These are phyloP conservation scores for Asterochloris sp. DNA, from an alignment of 139 green algal genomes.

Conservation along the genomic window DNA sequence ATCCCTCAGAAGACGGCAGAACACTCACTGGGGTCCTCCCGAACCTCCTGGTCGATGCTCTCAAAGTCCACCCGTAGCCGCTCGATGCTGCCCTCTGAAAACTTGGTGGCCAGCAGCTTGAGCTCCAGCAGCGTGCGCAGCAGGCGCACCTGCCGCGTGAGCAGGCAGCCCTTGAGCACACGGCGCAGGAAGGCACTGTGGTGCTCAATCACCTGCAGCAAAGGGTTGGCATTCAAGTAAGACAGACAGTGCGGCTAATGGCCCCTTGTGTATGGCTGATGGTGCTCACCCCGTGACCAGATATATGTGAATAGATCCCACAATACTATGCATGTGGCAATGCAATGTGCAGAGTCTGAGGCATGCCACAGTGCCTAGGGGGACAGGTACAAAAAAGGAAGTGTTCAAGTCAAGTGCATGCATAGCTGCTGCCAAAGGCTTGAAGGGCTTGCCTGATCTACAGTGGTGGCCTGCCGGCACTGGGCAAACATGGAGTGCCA, in stretches of 20 bases:
- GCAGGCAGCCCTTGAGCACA: slow-evolving; percentile 56
- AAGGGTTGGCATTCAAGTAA: background rate
- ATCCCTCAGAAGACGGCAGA: too few relatives aligned
- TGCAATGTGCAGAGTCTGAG: too few relatives aligned
- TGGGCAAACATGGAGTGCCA: slow-evolving; percentile 54
- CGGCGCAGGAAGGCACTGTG: slow-evolving; percentile 63
- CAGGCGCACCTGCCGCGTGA: slow-evolving; percentile 45
- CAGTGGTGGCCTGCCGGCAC: slow-evolving; percentile 39
- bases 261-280: background rate
- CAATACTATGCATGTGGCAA: background rate
- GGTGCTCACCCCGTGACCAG: background rate
- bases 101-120: slow-evolving; percentile 35
- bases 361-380: too few relatives aligned
- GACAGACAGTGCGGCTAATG: background rate
- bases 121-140: slow-evolving; percentile 33
- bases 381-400: too few relatives aligned
- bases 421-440: too few relatives aligned
- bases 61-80: too few relatives aligned
- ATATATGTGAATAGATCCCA: background rate
- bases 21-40: too few relatives aligned
- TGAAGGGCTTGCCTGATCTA: slow-evolving; percentile 56
- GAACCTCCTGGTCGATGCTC: too few relatives aligned
- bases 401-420: too few relatives aligned
- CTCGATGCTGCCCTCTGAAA: slow-evolving; percentile 12
- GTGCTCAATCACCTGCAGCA: slow-evolving; percentile 51